Conservation (phyloP, 2,329 filamentous ascomycete genomes). For the Scedosporium boydii region DNA sequence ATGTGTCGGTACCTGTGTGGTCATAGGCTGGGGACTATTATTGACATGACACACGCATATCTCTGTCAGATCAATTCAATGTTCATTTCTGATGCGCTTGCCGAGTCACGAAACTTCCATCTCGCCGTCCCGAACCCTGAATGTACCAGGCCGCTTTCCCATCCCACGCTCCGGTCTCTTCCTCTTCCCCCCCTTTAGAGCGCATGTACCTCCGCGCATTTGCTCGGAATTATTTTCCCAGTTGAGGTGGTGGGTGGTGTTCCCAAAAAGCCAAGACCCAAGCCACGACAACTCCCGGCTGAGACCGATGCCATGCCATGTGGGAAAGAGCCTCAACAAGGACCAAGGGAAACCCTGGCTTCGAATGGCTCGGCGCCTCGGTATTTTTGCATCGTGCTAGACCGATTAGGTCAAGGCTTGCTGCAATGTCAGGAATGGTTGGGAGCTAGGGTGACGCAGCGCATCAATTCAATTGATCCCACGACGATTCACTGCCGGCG, state of each 20-base stretch:
- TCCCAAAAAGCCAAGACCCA: background rate
- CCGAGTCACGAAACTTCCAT: background rate
- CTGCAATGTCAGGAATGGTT: background rate
- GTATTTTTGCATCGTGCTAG: background rate
- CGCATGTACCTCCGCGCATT: too few species aligned
- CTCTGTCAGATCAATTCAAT: too few species aligned
- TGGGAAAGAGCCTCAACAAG: background rate
- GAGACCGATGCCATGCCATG: background rate
- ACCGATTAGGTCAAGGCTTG: background rate
- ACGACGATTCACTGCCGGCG: too few species aligned
- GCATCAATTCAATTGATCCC: too few species aligned
- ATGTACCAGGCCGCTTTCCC: background rate
- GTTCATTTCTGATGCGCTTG: background rate
- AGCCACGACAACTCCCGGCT: background rate
- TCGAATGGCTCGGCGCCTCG: background rate
- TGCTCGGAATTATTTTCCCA: too few species aligned
- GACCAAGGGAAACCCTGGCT: background rate
- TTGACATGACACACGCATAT: too few species aligned
- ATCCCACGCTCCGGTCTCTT: background rate
- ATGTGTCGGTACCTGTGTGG: background rate
- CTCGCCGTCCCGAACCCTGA: background rate
- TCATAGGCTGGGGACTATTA: too few species aligned
- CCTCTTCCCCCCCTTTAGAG: too few species aligned
- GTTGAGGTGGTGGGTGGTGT: too few species aligned
- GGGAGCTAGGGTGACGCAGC: too few species aligned